Conservation (phyloP, 108 stramenopile genomes). For the Epithemia pelagica region DNA sequence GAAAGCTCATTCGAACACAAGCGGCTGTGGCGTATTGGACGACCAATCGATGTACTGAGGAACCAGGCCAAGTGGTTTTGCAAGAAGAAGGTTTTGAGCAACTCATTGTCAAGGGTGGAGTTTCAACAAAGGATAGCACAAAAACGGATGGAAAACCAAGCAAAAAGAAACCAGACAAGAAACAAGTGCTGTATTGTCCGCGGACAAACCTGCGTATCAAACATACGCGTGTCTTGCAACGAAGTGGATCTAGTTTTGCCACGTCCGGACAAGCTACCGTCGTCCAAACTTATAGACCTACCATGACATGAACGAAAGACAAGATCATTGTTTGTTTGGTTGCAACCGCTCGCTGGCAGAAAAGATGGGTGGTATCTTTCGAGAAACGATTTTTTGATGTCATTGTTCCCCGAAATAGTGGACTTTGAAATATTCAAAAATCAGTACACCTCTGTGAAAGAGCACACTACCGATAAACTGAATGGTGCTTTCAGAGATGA, state of each 20-base stretch:
- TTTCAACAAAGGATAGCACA: neutral
- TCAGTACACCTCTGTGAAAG: too few species aligned
- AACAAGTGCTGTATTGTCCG: conserved; percentile 34
- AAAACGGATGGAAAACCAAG: neutral
- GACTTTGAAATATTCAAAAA: too few species aligned
- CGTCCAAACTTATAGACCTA: conserved; percentile 67
- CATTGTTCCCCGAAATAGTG: too few species aligned
- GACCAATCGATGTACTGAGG: conserved; percentile 9
- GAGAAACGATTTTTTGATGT: too few species aligned
- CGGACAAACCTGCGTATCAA: conserved; percentile 69
- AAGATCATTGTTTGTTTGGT: too few species aligned
- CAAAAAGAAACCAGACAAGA: neutral
- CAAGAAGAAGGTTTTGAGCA: conserved; percentile 12
- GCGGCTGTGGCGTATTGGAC: conserved; percentile 46
- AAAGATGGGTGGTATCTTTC: too few species aligned
- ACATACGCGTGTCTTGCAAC: conserved; percentile 59
- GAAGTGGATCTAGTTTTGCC: conserved; percentile 73
- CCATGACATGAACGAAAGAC: conserved; percentile 39
- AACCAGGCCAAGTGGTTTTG: conserved; percentile 71
- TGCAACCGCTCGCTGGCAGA: too few species aligned
- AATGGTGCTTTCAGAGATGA: too few species aligned
- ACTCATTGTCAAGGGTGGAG: conserved; percentile 12
- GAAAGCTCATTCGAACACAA: conserved; percentile 75
- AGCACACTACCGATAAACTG: too few species aligned
- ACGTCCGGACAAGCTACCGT: conserved; percentile 41